phyloP scores from a whole-genome alignment of 2,329 filamentous ascomycete species.

The Paraconiothyrium brasiliense region DNA sequence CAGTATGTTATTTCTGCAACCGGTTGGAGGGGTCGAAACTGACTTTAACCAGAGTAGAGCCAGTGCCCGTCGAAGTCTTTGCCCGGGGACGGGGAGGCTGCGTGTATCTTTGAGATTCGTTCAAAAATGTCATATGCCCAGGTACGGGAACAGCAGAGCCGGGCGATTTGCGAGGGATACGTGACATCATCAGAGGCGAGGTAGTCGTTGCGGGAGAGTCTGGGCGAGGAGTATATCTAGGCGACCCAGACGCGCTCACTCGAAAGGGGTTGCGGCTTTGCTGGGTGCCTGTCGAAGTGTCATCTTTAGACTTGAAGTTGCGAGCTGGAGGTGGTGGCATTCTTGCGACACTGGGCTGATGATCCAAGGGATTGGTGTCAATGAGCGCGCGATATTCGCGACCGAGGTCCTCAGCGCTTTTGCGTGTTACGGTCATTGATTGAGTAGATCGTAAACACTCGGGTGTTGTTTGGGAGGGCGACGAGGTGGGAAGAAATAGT shows the following conservation, averaged over 20 bases:
- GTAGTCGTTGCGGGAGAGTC: slow-evolving; percentile 1
- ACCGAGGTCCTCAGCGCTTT: slow-evolving; percentile 1
- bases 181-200: slow-evolving; percentile 28
- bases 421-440: not conserved
- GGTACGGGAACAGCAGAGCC: slow-evolving; percentile 19
- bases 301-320: slow-evolving; percentile 20
- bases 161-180: slow-evolving; percentile 39
- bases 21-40: not conserved
- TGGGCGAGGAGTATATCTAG: slow-evolving; percentile 17
- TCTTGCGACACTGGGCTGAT: slow-evolving; percentile 15
- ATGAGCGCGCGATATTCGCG: slow-evolving; percentile 25
- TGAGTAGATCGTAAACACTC: not conserved
- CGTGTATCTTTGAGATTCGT: slow-evolving; percentile 6
- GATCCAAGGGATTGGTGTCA: slow-evolving; percentile 22
- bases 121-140: not conserved
- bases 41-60: slow-evolving; percentile 13
- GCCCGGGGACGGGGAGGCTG: slow-evolving; percentile 14
- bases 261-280: slow-evolving; percentile 22
- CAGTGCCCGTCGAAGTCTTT: not conserved
- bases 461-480: not conserved
- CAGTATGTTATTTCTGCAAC: slow-evolving; percentile 7
- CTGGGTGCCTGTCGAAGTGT: slow-evolving; percentile 12
- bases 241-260: slow-evolving; percentile 25
- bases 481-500: not conserved
- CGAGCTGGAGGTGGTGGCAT: not conserved